These are phyloP conservation scores for Zygoascus sp. DNA, from an alignment of 1,139 yeast species.

Conservation along the genomic window DNA sequence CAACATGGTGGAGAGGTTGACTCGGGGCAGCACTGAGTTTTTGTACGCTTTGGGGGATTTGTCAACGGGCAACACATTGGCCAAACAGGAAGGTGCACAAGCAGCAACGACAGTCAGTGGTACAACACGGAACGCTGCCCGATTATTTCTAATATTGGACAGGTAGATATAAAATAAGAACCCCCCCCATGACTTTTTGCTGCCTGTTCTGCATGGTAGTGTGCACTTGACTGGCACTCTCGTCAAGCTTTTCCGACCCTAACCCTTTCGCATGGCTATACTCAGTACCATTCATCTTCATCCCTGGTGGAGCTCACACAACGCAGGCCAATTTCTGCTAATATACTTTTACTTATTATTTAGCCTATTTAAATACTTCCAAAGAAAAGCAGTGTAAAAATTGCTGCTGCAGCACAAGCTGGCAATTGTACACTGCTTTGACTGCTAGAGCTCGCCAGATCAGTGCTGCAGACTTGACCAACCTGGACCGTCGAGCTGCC, in stretches of 20 bases:
- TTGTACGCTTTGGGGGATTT: not conserved
- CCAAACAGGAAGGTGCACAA: no score
- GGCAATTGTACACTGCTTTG: no score
- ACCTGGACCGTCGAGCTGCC: not conserved
- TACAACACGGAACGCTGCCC: not conserved
- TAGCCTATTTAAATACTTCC: not conserved
- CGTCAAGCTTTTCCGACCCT: not conserved
- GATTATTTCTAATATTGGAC: not conserved
- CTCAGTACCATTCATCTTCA: no score
- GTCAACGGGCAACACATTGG: no score
- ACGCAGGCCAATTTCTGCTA: not conserved
- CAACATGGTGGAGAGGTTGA: not conserved
- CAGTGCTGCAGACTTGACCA: no score
- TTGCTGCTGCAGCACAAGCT: no score
- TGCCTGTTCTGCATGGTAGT: no score
- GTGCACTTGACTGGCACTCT: no score
- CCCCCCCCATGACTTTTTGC: no score
- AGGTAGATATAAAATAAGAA: no score
- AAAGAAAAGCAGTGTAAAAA: no score
- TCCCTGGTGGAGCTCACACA: not conserved
- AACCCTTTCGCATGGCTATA: not conserved
- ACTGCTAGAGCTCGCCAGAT: no score
- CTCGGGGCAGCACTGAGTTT: conserved; percentile 5
- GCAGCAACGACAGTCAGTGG: not conserved
- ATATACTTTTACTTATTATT: not conserved